phyloP scores from a whole-genome alignment of 202 grass and related monocot genomes.

The Alloteropsis angusta region DNA sequence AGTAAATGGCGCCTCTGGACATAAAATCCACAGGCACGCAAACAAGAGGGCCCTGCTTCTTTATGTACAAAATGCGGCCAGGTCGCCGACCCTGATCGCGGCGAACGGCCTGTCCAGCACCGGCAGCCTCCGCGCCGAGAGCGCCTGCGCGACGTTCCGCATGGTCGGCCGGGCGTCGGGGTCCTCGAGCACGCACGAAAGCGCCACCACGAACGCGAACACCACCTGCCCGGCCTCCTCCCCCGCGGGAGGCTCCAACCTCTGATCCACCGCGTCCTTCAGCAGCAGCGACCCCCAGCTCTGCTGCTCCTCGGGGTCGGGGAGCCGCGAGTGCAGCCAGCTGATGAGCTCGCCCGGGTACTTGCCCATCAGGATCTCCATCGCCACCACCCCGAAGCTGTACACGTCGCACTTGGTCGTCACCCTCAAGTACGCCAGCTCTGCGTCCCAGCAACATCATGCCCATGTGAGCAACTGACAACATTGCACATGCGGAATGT shows the following conservation, averaged over 20 bases:
- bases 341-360: constrained; percentile 53
- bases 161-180: constrained; percentile 55
- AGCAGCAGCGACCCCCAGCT: constrained; percentile 21
- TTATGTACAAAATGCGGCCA: neutral
- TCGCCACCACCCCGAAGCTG: constrained; percentile 65
- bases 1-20: neutral
- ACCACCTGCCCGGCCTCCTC: constrained; percentile 51
- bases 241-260: constrained; percentile 35
- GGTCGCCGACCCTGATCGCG: constrained; percentile 34
- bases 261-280: constrained; percentile 64
- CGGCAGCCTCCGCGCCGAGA: constrained; percentile 22
- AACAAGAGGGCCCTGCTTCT: neutral
- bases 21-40: neutral
- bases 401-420: constrained; percentile 87
- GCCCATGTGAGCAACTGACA: no score
- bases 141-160: constrained; percentile 48
- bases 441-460: neutral
- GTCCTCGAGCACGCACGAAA: constrained; percentile 39
- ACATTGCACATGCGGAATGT: no score
- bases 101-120: constrained; percentile 42
- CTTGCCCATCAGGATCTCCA: constrained; percentile 75
- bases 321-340: constrained; percentile 3
- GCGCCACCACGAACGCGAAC: constrained; percentile 44
- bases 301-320: constrained; percentile 7
- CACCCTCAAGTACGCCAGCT: constrained; percentile 65